Evolutionary conservation across 169 alveolate species (phyloP), one percentile per base, ranked within the genome.

Genomic region (Eimeria maxima): DNA sequence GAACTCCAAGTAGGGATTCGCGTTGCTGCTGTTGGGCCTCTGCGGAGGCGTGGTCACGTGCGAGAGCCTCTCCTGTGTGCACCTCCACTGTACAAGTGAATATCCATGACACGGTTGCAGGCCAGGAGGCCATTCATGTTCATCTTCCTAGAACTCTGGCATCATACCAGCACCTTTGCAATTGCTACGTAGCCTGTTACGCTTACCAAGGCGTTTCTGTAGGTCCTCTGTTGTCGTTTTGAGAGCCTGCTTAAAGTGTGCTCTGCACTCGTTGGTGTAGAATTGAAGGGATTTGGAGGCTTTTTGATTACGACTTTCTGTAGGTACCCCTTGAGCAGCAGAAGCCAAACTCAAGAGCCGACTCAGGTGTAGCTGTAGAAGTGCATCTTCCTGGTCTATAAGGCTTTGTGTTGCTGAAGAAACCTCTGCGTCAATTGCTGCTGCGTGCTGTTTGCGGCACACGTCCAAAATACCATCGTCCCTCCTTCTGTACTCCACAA

Each of bases 11-110:
- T 24, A 87, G 14, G 81, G 93, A 60, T 42, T 57, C 71, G 13
- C 81, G 93, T 22, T 87, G 93, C 65, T 60, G 93, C 83, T 87
- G 81, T 42, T 60, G 93, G 78, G 81, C 93, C 7, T 87, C 83
- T 20, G 93, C 57, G 7, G 93, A 47, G 3, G 57, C 81, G 60
- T 63, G 83, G 60, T 60, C 81, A n/a, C 50, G 65, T 38, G 63
- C 78, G 16, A 63, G 57, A 29, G 60, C 81, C 65, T 87, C 93
- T 11, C 91, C 91, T 83, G 88, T n/a, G 14, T 50, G 60, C 42
- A 78, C 8, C 88, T 13, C n/a, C 83, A 73, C 55, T 33, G 83
- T 18, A 38, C n/a, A 73, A 53, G 83, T 73, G 20, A 1, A 38
- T 27, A 73, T 38, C 55, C 27, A 0, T 38, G 16, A 3, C 16